A percentile compares a stretch with the other conserved stretches of the same genome.
These are phyloP conservation scores for Ophiobolus disseminans DNA, from an alignment of 2,329 filamentous ascomycete species.

Conservation along the genomic window DNA sequence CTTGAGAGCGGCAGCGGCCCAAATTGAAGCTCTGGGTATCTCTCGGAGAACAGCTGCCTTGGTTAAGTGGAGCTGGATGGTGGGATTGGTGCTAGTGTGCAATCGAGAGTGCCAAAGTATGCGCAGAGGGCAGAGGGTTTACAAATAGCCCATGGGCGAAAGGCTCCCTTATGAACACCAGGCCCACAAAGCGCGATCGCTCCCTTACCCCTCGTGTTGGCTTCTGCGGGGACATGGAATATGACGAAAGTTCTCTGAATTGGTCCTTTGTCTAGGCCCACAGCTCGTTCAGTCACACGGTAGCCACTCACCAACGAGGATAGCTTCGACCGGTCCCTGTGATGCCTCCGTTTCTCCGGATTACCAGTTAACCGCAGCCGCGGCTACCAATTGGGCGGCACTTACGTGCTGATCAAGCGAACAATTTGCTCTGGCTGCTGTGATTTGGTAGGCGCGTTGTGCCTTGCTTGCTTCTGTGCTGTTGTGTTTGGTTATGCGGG, in stretches of 20 bases:
- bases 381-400: slow-evolving; percentile 13
- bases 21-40: slow-evolving; percentile 31
- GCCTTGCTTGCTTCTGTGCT: background rate
- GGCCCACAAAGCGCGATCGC: slow-evolving; percentile 12
- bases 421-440: background rate
- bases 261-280: slow-evolving; percentile 40
- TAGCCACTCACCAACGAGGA: slow-evolving; percentile 25
- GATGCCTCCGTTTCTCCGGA: slow-evolving; percentile 36
- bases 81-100: background rate
- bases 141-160: slow-evolving; percentile 21
- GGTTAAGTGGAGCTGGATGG: slow-evolving; percentile 32
- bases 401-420: slow-evolving; percentile 15
- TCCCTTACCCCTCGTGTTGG: slow-evolving; percentile 34
- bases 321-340: slow-evolving; percentile 16
- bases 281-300: slow-evolving; percentile 18
- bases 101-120: background rate
- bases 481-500: slow-evolving; percentile 1
- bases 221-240: slow-evolving; percentile 43
- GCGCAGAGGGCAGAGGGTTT: slow-evolving; percentile 1
- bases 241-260: slow-evolving; percentile 35
- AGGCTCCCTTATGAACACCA: slow-evolving; percentile 27
- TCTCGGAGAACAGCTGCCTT: slow-evolving; percentile 36
- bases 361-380: slow-evolving; percentile 25
- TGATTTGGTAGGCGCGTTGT: background rate
- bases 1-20: slow-evolving; percentile 37